phyloP scores from a whole-genome alignment of 768 basidiomycete genomes.

The Sistotremastrum suecicum region DNA sequence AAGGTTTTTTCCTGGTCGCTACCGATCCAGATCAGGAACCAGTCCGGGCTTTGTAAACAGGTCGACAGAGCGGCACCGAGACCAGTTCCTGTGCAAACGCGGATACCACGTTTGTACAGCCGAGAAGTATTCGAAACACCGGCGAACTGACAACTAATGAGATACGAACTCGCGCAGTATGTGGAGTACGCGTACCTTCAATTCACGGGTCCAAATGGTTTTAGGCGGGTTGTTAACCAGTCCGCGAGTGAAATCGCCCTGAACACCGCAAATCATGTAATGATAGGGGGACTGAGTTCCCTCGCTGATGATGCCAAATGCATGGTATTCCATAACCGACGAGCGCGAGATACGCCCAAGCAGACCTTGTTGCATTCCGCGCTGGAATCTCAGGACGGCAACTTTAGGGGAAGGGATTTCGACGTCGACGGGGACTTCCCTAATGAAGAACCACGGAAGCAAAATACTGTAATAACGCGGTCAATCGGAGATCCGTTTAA shows the following conservation, averaged over 20 bases:
- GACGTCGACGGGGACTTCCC: conserved; percentile 25
- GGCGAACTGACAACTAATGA: conserved; percentile 18
- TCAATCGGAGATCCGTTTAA: not conserved
- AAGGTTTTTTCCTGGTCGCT: conserved; percentile 32
- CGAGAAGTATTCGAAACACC: conserved; percentile 29
- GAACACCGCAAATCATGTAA: conserved; percentile 31
- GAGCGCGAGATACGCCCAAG: conserved; percentile 26
- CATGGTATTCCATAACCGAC: conserved; percentile 23
- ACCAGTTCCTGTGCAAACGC: conserved; percentile 31
- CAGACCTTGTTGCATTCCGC: conserved; percentile 33
- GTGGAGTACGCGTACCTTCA: conserved; percentile 19
- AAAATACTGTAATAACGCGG: conserved; percentile 15
- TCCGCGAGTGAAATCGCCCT: conserved; percentile 29
- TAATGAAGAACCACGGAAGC: conserved; percentile 26
- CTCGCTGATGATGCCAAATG: conserved; percentile 19
- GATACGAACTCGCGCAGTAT: not conserved
- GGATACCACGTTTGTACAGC: conserved; percentile 29
- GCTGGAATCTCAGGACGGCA: conserved; percentile 25
- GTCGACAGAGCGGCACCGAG: conserved; percentile 31
- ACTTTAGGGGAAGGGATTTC: conserved; percentile 30
- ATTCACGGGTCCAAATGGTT: conserved; percentile 27
- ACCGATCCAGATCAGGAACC: conserved; percentile 29
- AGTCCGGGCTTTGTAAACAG: conserved; percentile 21
- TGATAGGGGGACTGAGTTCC: conserved; percentile 26
- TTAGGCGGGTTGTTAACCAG: conserved; percentile 27